Percentiles rank a stretch among this genome's conserved stretches.
These are phyloP conservation scores for Knufia petricola DNA, from an alignment of 2,329 filamentous ascomycete species.

Conservation along the genomic window DNA sequence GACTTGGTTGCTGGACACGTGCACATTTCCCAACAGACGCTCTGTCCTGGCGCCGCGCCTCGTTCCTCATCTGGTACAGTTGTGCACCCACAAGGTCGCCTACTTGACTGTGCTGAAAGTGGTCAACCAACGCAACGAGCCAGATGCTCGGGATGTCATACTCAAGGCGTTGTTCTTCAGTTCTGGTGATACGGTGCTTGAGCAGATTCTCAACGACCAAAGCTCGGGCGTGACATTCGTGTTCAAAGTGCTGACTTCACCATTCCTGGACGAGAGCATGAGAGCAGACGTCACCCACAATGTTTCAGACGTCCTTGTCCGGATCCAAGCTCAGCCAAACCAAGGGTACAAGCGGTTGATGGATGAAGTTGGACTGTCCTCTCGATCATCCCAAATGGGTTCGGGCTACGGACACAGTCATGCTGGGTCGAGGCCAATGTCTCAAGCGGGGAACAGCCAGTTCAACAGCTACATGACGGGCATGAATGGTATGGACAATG, in stretches of 20 bases:
- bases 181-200: constrained; percentile 71
- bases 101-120: constrained; percentile 96
- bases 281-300: constrained; percentile 82
- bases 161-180: constrained; percentile 89
- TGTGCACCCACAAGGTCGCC: constrained; percentile 97
- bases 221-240: constrained; percentile 89
- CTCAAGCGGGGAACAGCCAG: constrained; percentile 29
- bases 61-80: constrained; percentile 82
- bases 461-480: constrained; percentile 32
- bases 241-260: constrained; percentile 96
- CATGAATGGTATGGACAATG: constrained; percentile 29
- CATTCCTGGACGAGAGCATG: constrained; percentile 90
- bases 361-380: constrained; percentile 90
- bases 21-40: constrained; percentile 84
- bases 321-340: constrained; percentile 83
- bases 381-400: constrained; percentile 30
- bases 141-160: constrained; percentile 82
- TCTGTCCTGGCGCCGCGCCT: constrained; percentile 86
- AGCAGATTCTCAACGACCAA: constrained; percentile 84
- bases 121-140: constrained; percentile 93
- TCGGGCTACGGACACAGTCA: constrained; percentile 31
- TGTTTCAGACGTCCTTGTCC: constrained; percentile 76
- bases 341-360: constrained; percentile 98
- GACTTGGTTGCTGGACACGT: constrained; percentile 97
- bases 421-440: constrained; percentile 33